Base-by-base conservation (phyloP, 2,329 filamentous ascomycete species). In the Xenosphaeropsis pyriputrescens region DNA sequence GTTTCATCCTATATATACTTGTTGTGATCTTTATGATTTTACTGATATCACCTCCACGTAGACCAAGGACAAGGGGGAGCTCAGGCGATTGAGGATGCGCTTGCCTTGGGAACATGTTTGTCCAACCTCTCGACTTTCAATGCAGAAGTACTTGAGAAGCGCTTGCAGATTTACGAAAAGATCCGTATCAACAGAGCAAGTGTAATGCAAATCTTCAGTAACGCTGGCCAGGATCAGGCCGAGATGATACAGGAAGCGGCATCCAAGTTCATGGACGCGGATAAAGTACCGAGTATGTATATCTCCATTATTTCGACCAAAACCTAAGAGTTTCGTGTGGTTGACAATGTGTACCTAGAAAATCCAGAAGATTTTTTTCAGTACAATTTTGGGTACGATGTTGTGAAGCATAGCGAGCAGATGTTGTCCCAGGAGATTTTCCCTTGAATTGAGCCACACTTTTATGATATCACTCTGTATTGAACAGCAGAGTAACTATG, bases 191-290 rank as follows among this genome's bases (percentile, higher is more conserved):
- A 49, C 34, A 42, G 57, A 9, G 51, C 56, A 1, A 55, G 54
- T 12, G 52, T 47, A 2, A 55, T 61, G n/a, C 58, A 62, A 38
- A 50, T 63, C 32, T 50, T 64, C 35, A 58, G 54, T 32, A 59
- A 61, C 34, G 54, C 56, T 1, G 60, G 57, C 3, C 48, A 52
- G 34, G 55, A 57, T 17, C 49, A 57, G 34, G 34, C 48, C 0
- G 40, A 49, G 19, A 45, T 51, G 15, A 51, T 58, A 2, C 42
- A 47, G 6, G 40, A 50, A 2, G 52, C 57, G 6, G 51, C 56
- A 1, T 34, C 43, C 11, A 42, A 52, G 17, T 43, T 41, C 29
- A 43, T 58, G 29, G 34, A 42, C 1, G 46, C 45, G 12, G 52
- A 56, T 4, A 41, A 47, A 12, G 50, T 57, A 2, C 56, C 57